These are phyloP conservation scores for Corymbia maculata DNA, from an alignment of 345 rosid species.

Conservation along the genomic window DNA sequence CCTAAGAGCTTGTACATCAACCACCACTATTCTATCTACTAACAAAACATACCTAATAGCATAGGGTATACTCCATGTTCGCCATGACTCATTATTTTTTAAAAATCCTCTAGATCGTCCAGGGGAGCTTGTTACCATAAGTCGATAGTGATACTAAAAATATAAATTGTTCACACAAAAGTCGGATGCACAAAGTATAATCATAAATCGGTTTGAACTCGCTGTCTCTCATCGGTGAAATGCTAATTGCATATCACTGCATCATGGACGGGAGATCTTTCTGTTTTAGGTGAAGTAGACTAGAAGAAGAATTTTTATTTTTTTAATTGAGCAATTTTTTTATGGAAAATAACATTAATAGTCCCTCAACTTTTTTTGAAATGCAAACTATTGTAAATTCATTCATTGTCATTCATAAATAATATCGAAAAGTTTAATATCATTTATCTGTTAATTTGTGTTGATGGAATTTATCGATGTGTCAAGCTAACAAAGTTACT, in stretches of 20 bases:
- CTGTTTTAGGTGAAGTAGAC: neutral
- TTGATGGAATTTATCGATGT: neutral
- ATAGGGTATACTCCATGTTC: neutral
- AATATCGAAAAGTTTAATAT: too few species aligned
- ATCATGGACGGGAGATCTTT: neutral
- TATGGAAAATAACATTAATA: neutral
- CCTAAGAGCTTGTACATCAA: too few species aligned
- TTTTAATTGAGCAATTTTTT: neutral
- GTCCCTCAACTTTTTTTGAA: rapidly evolving
- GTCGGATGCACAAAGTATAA: neutral
- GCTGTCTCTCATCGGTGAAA: neutral
- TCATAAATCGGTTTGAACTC: neutral
- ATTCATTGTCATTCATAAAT: rapidly evolving
- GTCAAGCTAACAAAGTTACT: too few species aligned
- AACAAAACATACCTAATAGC: too few species aligned
- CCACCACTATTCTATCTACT: too few species aligned
- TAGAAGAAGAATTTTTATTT: neutral
- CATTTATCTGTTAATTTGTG: neutral
- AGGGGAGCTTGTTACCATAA: neutral
- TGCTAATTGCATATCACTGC: neutral
- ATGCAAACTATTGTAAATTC: rapidly evolving
- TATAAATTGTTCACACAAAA: neutral
- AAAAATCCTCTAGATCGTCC: neutral
- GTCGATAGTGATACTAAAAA: neutral
- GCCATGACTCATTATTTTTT: neutral